A percentile compares a stretch with the other conserved stretches of the same genome.
Evolutionary conservation across 371 early-diverging fungal genomes (phyloP).

Genomic region (Quaeritorhiza haematococci): DNA sequence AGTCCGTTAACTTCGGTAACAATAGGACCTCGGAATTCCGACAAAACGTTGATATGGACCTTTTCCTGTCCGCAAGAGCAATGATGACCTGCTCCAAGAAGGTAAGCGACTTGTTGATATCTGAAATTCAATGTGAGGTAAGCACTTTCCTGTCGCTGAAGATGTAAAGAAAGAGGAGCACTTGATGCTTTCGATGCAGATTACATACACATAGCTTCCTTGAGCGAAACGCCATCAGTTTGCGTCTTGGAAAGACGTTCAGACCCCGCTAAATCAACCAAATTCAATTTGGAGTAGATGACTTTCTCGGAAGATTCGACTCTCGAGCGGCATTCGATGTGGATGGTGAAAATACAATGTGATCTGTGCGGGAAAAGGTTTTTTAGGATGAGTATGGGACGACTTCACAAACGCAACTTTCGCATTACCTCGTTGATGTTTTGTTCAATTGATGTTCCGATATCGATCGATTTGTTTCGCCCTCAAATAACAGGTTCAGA

Average conservation of each 20-base stretch:
- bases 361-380: constrained; percentile 39
- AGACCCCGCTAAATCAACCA: constrained; percentile 69
- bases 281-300: constrained; percentile 50
- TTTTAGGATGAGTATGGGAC: neutral
- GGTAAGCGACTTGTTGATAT: constrained; percentile 64
- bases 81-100: constrained; percentile 66
- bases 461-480: constrained; percentile 52
- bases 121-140: too few relatives aligned
- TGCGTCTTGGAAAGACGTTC: constrained; percentile 58
- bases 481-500: constrained; percentile 49
- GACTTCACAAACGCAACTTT: too few relatives aligned
- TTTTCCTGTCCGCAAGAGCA: constrained; percentile 50
- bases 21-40: neutral
- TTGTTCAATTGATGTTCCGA: constrained; percentile 53
- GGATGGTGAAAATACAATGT: constrained; percentile 60
- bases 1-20: neutral
- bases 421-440: constrained; percentile 33
- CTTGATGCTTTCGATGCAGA: too few relatives aligned
- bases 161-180: too few relatives aligned
- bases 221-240: constrained; percentile 41
- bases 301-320: constrained; percentile 49
- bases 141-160: too few relatives aligned
- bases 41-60: constrained; percentile 11
- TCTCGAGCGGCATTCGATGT: constrained; percentile 45
- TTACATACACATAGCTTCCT: constrained; percentile 56